phyloP scores from a whole-genome alignment of 2,329 filamentous ascomycete genomes.

The Venturia nashicola region DNA sequence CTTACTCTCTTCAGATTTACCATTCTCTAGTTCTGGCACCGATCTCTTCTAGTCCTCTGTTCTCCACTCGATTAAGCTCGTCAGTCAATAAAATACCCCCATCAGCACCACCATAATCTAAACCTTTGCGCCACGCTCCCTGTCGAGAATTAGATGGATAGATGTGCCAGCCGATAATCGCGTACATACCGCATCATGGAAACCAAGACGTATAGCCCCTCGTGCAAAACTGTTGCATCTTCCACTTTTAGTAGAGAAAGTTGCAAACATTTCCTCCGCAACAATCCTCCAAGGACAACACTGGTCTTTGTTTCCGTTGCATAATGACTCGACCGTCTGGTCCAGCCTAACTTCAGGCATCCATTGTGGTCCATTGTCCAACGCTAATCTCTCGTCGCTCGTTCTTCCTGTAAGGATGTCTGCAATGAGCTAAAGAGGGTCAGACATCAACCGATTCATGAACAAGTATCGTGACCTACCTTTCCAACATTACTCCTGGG shows the following conservation, averaged over 20 bases:
- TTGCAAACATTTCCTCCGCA: constrained; percentile 18
- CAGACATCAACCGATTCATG: neutral
- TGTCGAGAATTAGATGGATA: neutral
- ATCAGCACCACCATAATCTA: constrained; percentile 19
- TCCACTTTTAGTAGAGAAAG: constrained; percentile 17
- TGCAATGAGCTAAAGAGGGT: constrained; percentile 15
- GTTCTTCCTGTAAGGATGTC: constrained; percentile 18
- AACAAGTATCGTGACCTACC: neutral
- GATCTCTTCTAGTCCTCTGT: constrained; percentile 19
- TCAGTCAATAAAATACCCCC: constrained; percentile 21
- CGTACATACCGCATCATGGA: constrained; percentile 19
- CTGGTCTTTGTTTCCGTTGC: constrained; percentile 18
- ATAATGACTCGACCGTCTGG: too few relatives aligned
- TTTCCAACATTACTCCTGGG: constrained; percentile 12
- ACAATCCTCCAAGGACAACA: constrained; percentile 25
- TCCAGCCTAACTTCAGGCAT: too few relatives aligned
- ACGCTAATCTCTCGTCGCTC: constrained; percentile 12
- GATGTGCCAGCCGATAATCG: neutral
- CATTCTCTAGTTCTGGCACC: constrained; percentile 18
- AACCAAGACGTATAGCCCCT: constrained; percentile 21
- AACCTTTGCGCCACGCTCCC: constrained; percentile 20
- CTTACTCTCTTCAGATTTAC: neutral
- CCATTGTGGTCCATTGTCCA: constrained; percentile 14
- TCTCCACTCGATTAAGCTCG: constrained; percentile 17
- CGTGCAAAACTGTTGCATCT: constrained; percentile 23